Conservation (phyloP, 257 asterid species). For the Asclepias syriaca region DNA sequence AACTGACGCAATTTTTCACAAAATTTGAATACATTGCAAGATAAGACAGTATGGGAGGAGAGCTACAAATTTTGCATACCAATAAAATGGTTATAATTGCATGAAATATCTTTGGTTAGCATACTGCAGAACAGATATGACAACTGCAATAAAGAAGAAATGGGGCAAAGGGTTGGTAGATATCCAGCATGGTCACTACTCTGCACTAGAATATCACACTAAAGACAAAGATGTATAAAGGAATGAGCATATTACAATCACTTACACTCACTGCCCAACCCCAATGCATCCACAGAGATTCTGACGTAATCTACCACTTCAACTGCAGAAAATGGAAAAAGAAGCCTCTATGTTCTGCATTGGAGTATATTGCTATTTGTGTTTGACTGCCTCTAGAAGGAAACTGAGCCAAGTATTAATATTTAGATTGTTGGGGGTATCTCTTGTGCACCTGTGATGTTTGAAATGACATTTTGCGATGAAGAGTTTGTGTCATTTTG, state of each 20-base stretch:
- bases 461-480: neutral
- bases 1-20: too few relatives aligned
- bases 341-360: neutral
- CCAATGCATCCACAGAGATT: neutral
- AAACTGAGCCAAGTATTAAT: neutral
- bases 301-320: neutral
- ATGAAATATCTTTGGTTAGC: neutral
- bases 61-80: neutral
- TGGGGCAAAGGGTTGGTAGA: neutral
- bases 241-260: neutral
- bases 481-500: neutral
- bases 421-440: neutral
- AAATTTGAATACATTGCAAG: neutral
- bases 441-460: neutral
- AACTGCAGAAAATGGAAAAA: neutral
- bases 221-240: neutral
- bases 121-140: neutral
- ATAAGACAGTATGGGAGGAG: neutral
- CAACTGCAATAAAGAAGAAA: neutral
- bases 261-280: neutral
- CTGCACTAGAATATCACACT: neutral
- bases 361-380: neutral
- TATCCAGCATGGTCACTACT: neutral
- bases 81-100: neutral
- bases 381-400: neutral